Base-by-base conservation (phyloP, 2,329 filamentous ascomycete genomes). In the Hypoxylon sp. region DNA sequence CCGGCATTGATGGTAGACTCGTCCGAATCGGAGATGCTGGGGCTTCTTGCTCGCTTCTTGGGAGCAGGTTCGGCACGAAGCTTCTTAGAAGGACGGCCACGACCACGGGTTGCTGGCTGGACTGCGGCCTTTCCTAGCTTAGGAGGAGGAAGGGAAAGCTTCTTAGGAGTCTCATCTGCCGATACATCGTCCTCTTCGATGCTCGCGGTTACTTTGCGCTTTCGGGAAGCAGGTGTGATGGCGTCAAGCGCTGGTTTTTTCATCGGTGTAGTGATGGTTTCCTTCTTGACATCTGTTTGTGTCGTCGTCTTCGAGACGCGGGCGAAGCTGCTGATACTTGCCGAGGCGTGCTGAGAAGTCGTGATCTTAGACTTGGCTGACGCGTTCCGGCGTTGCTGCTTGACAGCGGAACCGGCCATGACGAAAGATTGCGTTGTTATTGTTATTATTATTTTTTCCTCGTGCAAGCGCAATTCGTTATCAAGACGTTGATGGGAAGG, bases 281-380 rank as follows among this genome's bases (percentile, higher is more conserved):
- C 67, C 60, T 78, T 77, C 63, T 79, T 78, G 27, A 67, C 38
- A 7, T 73, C 64, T n/a, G 67, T 63, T 26, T 64, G 59, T 45
- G 71, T 46, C 37, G 70, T 60, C 23, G 67, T 58, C 70, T 83
- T 84, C 27, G 80, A 81, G 43, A 83, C 70, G 49, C 79, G 80
- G 41, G 76, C 66, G 66, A 82, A 83, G 67, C 63, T 75, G 71
- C 69, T 73, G 51, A 83, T 81, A 62, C 33, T 68, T 7, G 72
- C 67, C 53, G 74, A 68, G 64, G 62, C 64, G 62, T 73, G 48
- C 45, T 67, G 65, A 41, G 67, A n/a, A 51, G 63, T 31, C 33
- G 66, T 60, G 52, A 49, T 60, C 57, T 68, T 70, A 40, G 67
- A 48, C 42, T 58, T 66, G 50, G 62, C 48, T 11, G 48, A 35